Base-by-base conservation (phyloP, 805 yeast species). In the Myxozyma kluyveri region DNA sequence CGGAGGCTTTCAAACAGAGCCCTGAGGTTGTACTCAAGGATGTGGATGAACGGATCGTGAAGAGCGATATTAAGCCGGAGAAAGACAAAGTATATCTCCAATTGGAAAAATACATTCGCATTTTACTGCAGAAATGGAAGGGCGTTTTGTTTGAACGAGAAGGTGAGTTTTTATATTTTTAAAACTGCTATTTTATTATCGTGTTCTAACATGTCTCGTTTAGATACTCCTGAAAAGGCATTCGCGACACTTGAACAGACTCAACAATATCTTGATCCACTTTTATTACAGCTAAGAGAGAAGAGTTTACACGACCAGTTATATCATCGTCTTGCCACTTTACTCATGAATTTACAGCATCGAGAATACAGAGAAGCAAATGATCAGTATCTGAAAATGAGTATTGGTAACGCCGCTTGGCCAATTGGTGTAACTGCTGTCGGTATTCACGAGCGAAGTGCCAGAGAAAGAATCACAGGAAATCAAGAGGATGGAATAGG, bases 371-470 rank as follows among this genome's bases (percentile, higher is more conserved):
- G 65, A 33, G 69, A 69, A 45, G 88, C 91, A 3, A 78, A 78
- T 53, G 87, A 86, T 61, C 73, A 82, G 23, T 88, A 88, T 61
- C 70, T 88, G 73, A 78, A 83, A 56, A 69, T 88, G 51, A 83
- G 91, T 63, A 83, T 88, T 17, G 96, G 96, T 1, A 86, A 87
- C 60, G 88, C 85, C 1, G 90, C 93, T 3, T 88, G 95, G 95
- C 96, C 96, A 2, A 84, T 88, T 58, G 96, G 96, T 24, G 86
- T 88, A 12, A 72, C 81, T 5, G 79, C 79, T 50, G 84, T 88
- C 14, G 88, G 93, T 44, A 86, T 88, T 52, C 96, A 88, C 65
- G 83, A 82, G 9, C 71, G 95, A 54, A 78, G 82, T 49, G 82
- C 85, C 1, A 82, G 79, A 47, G 73, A 75, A 51, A 79, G 77